phyloP scores from a whole-genome alignment of 148 eudicot genomes.

The Selenicereus undatus region DNA sequence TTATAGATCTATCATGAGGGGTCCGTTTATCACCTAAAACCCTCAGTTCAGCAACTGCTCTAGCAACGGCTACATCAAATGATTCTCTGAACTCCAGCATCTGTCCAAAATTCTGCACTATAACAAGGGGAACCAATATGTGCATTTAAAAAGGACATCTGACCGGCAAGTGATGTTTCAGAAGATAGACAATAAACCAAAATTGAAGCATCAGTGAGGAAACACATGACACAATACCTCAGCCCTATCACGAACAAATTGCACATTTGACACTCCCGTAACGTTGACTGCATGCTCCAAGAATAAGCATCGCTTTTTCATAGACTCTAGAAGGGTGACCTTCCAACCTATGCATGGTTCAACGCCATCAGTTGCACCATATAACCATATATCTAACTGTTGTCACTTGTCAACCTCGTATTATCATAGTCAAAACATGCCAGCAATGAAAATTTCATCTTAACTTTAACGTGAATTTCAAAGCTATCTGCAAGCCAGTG shows the following conservation, averaged over 20 bases:
- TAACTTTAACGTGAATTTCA: slow-evolving; percentile 8
- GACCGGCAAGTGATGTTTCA: not conserved
- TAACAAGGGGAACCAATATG: slow-evolving; percentile 23
- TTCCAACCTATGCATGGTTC: slow-evolving; percentile 51
- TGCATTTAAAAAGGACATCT: slow-evolving; percentile 17
- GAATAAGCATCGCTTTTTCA: slow-evolving; percentile 83
- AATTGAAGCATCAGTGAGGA: not conserved
- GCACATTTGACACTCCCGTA: slow-evolving; percentile 65
- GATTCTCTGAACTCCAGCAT: slow-evolving; percentile 56
- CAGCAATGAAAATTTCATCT: not conserved
- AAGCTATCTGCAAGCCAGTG: not conserved
- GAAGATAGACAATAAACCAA: not conserved
- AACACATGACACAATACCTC: slow-evolving; percentile 48
- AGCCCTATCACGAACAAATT: slow-evolving; percentile 79
- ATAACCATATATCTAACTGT: not conserved
- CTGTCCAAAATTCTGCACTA: slow-evolving; percentile 81
- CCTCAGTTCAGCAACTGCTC: slow-evolving; percentile 97
- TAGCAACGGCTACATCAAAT: slow-evolving; percentile 84
- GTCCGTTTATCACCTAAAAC: slow-evolving; percentile 46
- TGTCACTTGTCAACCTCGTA: not conserved
- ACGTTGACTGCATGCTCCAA: slow-evolving; percentile 67
- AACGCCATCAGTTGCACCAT: not conserved
- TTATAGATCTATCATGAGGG: not conserved
- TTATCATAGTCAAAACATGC: not conserved
- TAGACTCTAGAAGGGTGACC: slow-evolving; percentile 76